These are phyloP conservation scores for Populus simonii DNA, from an alignment of 345 rosid genomes.

Conservation along the genomic window DNA sequence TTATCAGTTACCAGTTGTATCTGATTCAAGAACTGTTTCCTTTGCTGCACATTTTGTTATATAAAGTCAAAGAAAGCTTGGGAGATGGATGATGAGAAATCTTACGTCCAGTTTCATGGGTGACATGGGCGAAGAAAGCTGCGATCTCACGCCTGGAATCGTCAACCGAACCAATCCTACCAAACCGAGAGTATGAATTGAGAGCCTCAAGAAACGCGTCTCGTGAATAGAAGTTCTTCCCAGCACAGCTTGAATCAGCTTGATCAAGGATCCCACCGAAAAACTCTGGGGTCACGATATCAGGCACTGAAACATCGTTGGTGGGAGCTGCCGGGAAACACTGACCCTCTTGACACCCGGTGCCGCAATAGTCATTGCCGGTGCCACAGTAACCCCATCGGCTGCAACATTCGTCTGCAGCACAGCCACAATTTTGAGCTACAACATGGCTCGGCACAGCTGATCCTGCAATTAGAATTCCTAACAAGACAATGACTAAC, in stretches of 20 bases:
- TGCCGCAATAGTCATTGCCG: background rate
- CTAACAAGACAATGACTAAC: background rate
- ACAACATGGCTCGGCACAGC: background rate
- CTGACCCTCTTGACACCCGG: slow-evolving; percentile 9
- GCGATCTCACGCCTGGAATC: slow-evolving; percentile 44
- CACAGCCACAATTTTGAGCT: slow-evolving; percentile 14
- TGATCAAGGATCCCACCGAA: slow-evolving; percentile 11
- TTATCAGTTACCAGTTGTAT: background rate
- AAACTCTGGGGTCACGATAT: slow-evolving; percentile 8
- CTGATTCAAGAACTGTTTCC: background rate
- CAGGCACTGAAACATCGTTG: background rate
- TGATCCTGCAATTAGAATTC: background rate
- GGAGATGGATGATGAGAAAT: background rate
- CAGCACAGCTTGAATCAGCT: slow-evolving; percentile 32
- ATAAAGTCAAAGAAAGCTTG: background rate
- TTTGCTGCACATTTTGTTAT: too few species aligned
- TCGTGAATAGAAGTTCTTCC: slow-evolving; percentile 45
- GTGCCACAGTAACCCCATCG: slow-evolving; percentile 7
- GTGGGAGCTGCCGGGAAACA: background rate
- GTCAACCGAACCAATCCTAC: slow-evolving; percentile 17
- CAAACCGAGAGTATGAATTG: slow-evolving; percentile 13
- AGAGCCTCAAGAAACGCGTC: slow-evolving; percentile 16
- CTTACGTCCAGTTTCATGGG: slow-evolving; percentile 53
- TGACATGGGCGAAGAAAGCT: slow-evolving; percentile 50
- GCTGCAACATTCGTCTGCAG: slow-evolving; percentile 11